Base-by-base conservation (phyloP, 208 protist species). In the Trypanosoma congolense region DNA sequence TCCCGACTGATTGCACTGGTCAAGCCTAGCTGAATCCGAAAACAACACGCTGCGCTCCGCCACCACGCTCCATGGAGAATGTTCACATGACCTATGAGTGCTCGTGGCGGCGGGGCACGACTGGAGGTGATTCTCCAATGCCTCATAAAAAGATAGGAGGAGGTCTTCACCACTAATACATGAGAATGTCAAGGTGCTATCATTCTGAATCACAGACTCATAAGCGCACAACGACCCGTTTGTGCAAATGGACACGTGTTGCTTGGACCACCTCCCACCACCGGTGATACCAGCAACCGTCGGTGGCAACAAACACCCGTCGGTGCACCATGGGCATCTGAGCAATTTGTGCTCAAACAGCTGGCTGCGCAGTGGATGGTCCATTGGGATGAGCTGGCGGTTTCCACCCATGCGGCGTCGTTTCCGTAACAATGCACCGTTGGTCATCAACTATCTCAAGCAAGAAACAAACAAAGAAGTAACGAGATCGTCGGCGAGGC, bases 261-360 rank as follows among this genome's bases (percentile, higher is more conserved):
- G 4, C 44, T 35, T 8, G 14, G 35, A 40, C 35, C n/a, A n/a
- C 12, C 31, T 14, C 2, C 9, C 36, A 31, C 38, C 36, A 29
- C 36, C 22, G 16, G 10, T 38, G 9, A 12, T 42, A 28, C n/a
- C 22, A 12, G 35, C 38, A 33, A 3, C 24, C 9, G 41, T 29
- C n/a, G 54, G 35, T 2, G 26, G 46, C n/a, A 65, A 4, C 19
- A 74, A 42, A 8, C 46, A 43, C 2, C 55, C 60, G 45, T 62
- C 43, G 6, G 14, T 18, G 49, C 68, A 74, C 68, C 68, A 74
- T n/a, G 66, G 68, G 28, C 68, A 74, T 4, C 68, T 47, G 14
- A 74, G 49, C 26, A 33, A 55, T n/a, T 12, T 29, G 2, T 18
- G 24, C 33, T 28, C 28, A 18, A 2, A 4, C 2, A 19, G 5